Base-by-base conservation (phyloP, 2,329 filamentous ascomycete species). In the Epichloe hybrida region DNA sequence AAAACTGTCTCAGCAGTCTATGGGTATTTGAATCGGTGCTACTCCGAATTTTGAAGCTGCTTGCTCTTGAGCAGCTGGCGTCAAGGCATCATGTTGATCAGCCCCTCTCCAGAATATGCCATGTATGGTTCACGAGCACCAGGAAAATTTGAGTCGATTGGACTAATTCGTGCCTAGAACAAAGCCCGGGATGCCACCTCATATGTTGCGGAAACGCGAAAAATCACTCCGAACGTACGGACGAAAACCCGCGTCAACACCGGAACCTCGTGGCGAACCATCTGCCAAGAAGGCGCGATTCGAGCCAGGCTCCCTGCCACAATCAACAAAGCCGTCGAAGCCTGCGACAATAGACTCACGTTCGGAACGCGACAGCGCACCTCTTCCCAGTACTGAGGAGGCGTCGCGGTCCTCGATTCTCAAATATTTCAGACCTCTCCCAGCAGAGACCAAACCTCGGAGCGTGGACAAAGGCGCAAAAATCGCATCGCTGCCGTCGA, bases 191-290 rank as follows among this genome's bases (percentile, higher is more conserved):
- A 56, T 63, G 53, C 37, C 52, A 39, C 45, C 56, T 35, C 55
- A 53, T 15, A 51, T 51, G 8, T 49, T 59, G 20, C 61, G 60
- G 50, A 60, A 60, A 38, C 63, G 66, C 48, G 60, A 59, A 48
- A 68, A 66, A 52, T 60, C 64, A 4, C 55, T 70, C 13, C 64
- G 67, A 51, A 72, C 70, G 12, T 72, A 72, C 41, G 67, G 69
- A 42, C 69, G 66, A 53, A 64, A 65, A 36, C 49, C 55, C 8
- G 54, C 56, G 6, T 37, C 61, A 13, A 57, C 57, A 8, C 51
- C 58, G 4, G 61, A 63, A 38, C 42, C 57, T 8, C 53, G 56
- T 37, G 54, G 45, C n/a, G 62, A 66, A 8, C 58, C 60, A 0
- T 54, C 57, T 2, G 9, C 52, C 0, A 68, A 69, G 53, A 67